Evolutionary conservation across 768 basidiomycete genomes (phyloP), one percentile per base, ranked within the genome.

Genomic region (Ramaria rubella): DNA sequence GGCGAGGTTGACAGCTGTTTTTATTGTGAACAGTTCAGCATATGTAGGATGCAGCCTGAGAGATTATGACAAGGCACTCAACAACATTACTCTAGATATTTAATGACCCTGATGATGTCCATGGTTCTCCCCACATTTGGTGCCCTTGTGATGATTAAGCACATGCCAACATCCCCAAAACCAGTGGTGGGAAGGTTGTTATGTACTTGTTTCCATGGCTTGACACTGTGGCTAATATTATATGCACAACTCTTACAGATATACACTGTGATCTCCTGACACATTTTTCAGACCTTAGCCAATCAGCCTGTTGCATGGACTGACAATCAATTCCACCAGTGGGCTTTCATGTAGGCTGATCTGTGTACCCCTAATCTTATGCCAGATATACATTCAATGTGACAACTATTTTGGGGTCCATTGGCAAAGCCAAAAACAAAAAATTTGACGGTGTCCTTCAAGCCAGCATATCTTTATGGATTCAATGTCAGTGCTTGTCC

Each of bases 201-300:
- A n/a, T n/a, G n/a, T n/a, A n/a, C n/a, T n/a, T n/a, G n/a, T n/a
- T n/a, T n/a, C n/a, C n/a, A n/a, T n/a, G n/a, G n/a, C n/a, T n/a
- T n/a, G 80, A 82, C 61, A 82, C 80, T 0, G 70, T 82, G 42
- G 80, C 79, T 1, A 81, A 78, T 53, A 78, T 81, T 33, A 79
- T 80, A 53, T 19, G 77, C n/a, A 33, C 1, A 19, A 24, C n/a
- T 30, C 8, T 30, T 6, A 11, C 8, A 21, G 5, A 45, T 36
- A 8, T 2, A 30, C 59, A 17, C 21, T 15, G 6, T 24, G 34
- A 29, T 30, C 31, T 40, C 31, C 51, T 44, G 17, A 58, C 49
- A 46, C 42, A 26, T 26, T 3, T 60, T 26, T 24, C 52, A 80
- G 80, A 80, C 75, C 9, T 67, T 82, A 6, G 73, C 73, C 5